Evolutionary conservation across 495 filamentous ascomycete genomes (phyloP), one percentile per base, ranked within the genome.

Genomic region (Pyrenopolyporus hunteri): DNA sequence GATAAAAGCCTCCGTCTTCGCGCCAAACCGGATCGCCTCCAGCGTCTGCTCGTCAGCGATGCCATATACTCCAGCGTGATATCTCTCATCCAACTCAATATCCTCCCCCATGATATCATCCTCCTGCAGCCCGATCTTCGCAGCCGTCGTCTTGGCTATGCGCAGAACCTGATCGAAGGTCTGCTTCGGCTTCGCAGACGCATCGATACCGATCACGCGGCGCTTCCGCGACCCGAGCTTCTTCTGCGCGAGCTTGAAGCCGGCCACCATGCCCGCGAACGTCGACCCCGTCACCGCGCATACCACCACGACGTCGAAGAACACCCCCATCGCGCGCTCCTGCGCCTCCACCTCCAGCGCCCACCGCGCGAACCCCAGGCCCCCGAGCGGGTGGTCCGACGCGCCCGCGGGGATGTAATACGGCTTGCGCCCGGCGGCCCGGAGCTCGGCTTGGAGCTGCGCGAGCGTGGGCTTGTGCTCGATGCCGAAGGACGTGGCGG

Each of bases 371-470:
- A 87, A 88, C 1, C 86, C 86, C 16, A 88, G 49, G 0, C 85
- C 85, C 1, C 86, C 85, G 0, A 87, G 69, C n/a, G 84, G 83
- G 57, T 89, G 85, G 64, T 87, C 83, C 6, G 83, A 85, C 1
- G 84, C 84, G 1, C 85, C 85, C 0, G 84, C 84, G 1, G 86
- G 86, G 39, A 89, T 87, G 63, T 83, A 87, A 49, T 88, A 89
- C 4, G 84, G 82, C 60, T 76, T 82, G 14, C 75, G 76, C 0
- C 85, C 86, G 0, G 57, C 39, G 0, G 53, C 69, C 4, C 57
- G 61, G 11, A 82, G 74, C 63, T 83, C 78, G n/a, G 78, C 59
- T 44, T 76, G 70, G 0, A 86, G 73, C 1, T 65, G 56, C 25
- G 68, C 67, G 6, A 84, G 76, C 0, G 82, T 84, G 2, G 59